Evolutionary conservation across 1,139 yeast species (phyloP).

Genomic region (Saccharomyces hybrid): DNA sequence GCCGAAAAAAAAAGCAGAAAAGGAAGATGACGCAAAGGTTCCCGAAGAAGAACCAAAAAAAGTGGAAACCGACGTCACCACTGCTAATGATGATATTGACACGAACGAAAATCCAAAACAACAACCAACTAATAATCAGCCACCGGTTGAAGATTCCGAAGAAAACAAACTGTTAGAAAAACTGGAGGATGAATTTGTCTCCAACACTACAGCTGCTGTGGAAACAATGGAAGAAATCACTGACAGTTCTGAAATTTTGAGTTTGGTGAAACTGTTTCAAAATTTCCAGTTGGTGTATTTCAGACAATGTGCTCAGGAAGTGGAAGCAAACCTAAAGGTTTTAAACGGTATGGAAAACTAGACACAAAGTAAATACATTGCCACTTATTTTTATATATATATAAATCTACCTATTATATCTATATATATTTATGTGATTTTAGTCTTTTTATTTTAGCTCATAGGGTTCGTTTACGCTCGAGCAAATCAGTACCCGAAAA

Average conservation of each 20-base stretch:
- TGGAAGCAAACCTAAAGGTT: conserved; percentile 38
- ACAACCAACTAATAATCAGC: not conserved
- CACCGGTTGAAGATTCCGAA: conserved; percentile 7
- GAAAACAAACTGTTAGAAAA: conserved; percentile 40
- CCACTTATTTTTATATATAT: not conserved
- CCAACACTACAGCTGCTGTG: conserved; percentile 71
- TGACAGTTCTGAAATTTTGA: conserved; percentile 56
- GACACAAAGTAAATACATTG: not conserved
- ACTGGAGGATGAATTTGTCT: conserved; percentile 69
- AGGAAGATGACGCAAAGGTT: not conserved
- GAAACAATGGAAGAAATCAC: conserved; percentile 65
- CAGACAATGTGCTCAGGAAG: conserved; percentile 43
- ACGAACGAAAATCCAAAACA: not conserved
- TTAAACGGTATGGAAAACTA: conserved; percentile 34
- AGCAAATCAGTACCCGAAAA: not conserved
- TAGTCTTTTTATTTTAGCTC: not conserved
- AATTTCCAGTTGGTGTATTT: conserved; percentile 63
- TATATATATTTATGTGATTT: not conserved
- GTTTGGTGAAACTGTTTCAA: conserved; percentile 54
- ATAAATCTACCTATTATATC: not conserved
- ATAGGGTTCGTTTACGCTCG: not conserved
- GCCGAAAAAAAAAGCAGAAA: not conserved
- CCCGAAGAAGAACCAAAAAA: not conserved
- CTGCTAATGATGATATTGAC: conserved; percentile 1
- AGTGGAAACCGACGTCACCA: not conserved